Evolutionary conservation across 2,329 filamentous ascomycete species (phyloP), one percentile per base, ranked within the genome.

Genomic region (Penicillium sp.): DNA sequence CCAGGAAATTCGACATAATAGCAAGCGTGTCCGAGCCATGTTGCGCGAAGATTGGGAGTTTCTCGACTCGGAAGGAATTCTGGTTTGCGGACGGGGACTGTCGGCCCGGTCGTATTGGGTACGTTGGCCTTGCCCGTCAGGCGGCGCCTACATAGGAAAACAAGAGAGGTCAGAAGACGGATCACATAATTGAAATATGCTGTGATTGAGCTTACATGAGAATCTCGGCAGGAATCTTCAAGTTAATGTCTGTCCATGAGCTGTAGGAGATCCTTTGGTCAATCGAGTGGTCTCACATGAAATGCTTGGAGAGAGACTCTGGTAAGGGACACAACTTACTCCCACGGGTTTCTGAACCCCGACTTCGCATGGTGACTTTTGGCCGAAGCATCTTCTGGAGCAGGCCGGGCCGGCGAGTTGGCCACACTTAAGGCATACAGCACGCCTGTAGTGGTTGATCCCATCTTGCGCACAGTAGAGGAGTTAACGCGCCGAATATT

Each of bases 21-120:
- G 80, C 93, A 97, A 3, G 94, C 93, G 76, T 98, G 94, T 38
- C 94, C 94, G 2, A 98, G 87, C 94, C 94, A 97, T 43, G 94
- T 98, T 37, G 93, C 91, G 57, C 93, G 87, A 26, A 98, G 83
- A 43, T 84, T 82, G 19, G 78, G 65, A 1, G 84, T 85, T 4
- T 82, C 77, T 57, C 91, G 85, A 14, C 80, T 80, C 1, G 85
- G 77, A 10, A 91, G 82, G 75, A 94, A 94, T 4, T 81, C 71
- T 0, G 92, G 91, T 63, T 84, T 85, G 58, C 82, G 84, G 19
- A 94, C 85, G 2, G 85, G 79, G 11, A 95, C 86, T 0, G 87
- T 87, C 10, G 88, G 86, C 26, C 84, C 83, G 10, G 83, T 84
- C 7, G 87, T 88, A 70, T 91, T 83, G 30, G 90, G 89, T 1